Conservation (phyloP, 2,329 filamentous ascomycete species). For the Cordyceps javanica region DNA sequence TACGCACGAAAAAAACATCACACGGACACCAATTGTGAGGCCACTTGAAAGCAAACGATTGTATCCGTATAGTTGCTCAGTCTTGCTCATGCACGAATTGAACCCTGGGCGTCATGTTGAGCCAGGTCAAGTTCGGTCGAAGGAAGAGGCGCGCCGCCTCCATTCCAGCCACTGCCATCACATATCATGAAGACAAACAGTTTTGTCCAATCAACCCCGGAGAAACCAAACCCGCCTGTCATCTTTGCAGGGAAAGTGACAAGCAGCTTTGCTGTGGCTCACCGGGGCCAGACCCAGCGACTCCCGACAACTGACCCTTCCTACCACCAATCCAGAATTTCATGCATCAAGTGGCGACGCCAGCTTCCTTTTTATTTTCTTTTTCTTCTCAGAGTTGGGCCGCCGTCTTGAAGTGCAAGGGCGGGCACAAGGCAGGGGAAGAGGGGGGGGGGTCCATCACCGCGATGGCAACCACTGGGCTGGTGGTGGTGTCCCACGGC, state of each 20-base stretch:
- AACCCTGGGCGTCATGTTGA: conserved; percentile 1
- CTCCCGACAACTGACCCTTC: not conserved
- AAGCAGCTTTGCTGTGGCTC: not conserved
- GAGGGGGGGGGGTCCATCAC: not conserved
- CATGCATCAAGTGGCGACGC: conserved; percentile 8
- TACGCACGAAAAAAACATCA: not conserved
- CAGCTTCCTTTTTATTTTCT: not conserved
- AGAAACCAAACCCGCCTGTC: not conserved
- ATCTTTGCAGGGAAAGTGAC: not conserved
- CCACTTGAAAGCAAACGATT: not conserved
- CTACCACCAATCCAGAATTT: conserved; percentile 6
- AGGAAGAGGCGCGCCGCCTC: not conserved
- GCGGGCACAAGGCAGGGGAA: not conserved
- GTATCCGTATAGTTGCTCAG: not conserved
- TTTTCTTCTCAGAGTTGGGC: not conserved
- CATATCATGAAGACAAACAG: no score
- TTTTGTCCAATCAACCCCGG: not conserved
- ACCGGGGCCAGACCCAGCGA: not conserved
- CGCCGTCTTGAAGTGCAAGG: not conserved
- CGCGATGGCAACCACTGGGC: not conserved
- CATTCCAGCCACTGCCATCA: conserved; percentile 1
- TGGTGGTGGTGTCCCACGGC: not conserved
- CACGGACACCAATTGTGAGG: not conserved
- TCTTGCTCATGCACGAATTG: not conserved
- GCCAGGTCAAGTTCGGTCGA: not conserved